Evolutionary conservation across 1,284 basidiomycete species (phyloP).

Genomic region (Boletus smithii): DNA sequence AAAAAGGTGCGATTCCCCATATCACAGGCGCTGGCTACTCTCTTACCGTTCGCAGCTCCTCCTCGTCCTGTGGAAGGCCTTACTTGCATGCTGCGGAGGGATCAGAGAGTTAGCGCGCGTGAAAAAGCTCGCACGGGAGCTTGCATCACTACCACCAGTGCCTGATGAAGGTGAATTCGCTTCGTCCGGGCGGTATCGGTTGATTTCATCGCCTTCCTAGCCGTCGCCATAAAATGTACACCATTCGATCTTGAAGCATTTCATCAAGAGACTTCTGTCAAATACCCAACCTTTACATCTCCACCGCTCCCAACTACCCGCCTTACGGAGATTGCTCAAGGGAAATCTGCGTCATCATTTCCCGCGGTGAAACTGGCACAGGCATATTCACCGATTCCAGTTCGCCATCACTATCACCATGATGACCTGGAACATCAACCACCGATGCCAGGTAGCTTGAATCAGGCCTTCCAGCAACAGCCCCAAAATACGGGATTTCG

Average conservation of each 20-base stretch:
- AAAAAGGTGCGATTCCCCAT: constrained; percentile 69
- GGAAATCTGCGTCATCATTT: constrained; percentile 41
- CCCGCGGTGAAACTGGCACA: constrained; percentile 73
- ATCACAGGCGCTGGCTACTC: not conserved
- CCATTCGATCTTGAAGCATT: constrained; percentile 88
- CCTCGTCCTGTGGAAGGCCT: constrained; percentile 94
- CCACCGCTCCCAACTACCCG: constrained; percentile 41
- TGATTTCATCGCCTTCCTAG: constrained; percentile 24
- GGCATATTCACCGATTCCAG: constrained; percentile 86
- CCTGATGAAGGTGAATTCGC: constrained; percentile 56
- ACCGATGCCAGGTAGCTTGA: constrained; percentile 39
- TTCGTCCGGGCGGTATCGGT: not conserved
- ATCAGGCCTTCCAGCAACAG: constrained; percentile 47
- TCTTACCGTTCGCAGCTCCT: constrained; percentile 59
- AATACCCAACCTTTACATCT: constrained; percentile 89
- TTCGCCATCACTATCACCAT: constrained; percentile 90
- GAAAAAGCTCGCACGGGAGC: constrained; percentile 83
- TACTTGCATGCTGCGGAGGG: constrained; percentile 91
- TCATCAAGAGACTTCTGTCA: constrained; percentile 83
- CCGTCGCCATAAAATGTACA: constrained; percentile 72
- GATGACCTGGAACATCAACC: constrained; percentile 59
- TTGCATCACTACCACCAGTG: constrained; percentile 64
- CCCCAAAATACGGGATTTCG: constrained; percentile 46
- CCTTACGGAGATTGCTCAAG: constrained; percentile 22
- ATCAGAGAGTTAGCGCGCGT: constrained; percentile 82